Evolutionary conservation across 108 stramenopile species (phyloP), one percentile per base, ranked within the genome.

Genomic region (Cyclotella atomus): DNA sequence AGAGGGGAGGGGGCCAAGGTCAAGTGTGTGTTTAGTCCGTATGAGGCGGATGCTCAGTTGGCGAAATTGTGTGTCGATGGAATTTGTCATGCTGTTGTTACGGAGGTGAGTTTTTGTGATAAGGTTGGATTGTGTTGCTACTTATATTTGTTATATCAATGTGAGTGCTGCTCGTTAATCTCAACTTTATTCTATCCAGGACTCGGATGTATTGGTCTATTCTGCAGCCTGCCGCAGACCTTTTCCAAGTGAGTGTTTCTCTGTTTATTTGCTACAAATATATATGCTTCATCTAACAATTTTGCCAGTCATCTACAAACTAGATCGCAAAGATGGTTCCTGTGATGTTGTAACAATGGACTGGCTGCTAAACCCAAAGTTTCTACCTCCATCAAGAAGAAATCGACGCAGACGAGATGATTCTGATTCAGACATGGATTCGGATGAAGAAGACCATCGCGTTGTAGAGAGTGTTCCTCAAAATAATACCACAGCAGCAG

Each of bases 21-120:
- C 5, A 62, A 84, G 44, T 86, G 86, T 54, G 71, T 97, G 3
- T 93, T 88, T 68, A 89, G 94, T 15, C 99, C 99, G 0, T 98
- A 97, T 83, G 99, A 99, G 73, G 97, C 99, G 3, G 99, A 99
- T 83, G 89, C 97, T 14, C 97, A 98, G 79, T 78, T 99, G 75
- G 95, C 90, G 1, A 94, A 88, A 54, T 71, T 99, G 46, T 88
- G 89, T 45, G 70, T 85, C 4, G 85, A 88, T 50, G 91, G 93
- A 27, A 17, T 76, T 16, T 91, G 91, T 19, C 83, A 98, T 76
- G 93, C 89, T 9, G 90, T 98, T 14, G 85, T 99, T 28, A 97
- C 95, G 28, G 98, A 99, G 82, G 66, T 68, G 1, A 21, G 66
- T 68, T 54, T 52, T 8, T n/a, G n/a, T 29, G 28, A 14, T 14